These are phyloP conservation scores for Pyrenophora teres DNA, from an alignment of 2,329 filamentous ascomycete genomes.

Conservation along the genomic window DNA sequence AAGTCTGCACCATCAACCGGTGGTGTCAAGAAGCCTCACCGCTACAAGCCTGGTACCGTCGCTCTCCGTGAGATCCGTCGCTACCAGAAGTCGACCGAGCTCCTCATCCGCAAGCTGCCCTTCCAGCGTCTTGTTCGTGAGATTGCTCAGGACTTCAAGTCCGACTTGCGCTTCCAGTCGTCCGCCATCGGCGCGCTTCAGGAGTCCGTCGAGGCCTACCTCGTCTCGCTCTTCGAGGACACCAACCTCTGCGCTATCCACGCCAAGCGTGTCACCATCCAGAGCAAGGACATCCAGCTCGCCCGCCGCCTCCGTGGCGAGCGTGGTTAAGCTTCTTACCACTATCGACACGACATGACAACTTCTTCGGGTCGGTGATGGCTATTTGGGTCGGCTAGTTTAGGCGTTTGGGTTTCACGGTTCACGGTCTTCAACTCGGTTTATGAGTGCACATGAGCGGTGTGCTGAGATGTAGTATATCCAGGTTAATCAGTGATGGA, in stretches of 20 bases:
- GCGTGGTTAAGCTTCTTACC: conserved; percentile 53
- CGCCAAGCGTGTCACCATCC: conserved; percentile 91
- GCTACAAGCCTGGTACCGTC: conserved; percentile 67
- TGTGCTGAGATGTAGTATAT: conserved; percentile 49
- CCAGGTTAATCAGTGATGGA: conserved; percentile 42
- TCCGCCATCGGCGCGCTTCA: conserved; percentile 92
- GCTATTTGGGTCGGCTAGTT: conserved; percentile 34
- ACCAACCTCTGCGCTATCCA: conserved; percentile 96
- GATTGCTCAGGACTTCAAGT: conserved; percentile 68
- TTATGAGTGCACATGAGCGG: conserved; percentile 44
- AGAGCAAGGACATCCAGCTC: conserved; percentile 97
- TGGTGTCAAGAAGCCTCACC: conserved; percentile 62
- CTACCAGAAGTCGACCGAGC: conserved; percentile 87
- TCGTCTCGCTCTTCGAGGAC: conserved; percentile 96
- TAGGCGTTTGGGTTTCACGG: conserved; percentile 46
- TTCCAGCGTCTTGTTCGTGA: conserved; percentile 81
- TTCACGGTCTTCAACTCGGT: conserved; percentile 45
- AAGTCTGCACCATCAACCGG: conserved; percentile 97
- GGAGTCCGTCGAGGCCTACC: conserved; percentile 93
- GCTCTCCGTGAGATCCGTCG: conserved; percentile 89
- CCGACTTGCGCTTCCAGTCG: conserved; percentile 89
- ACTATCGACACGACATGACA: conserved; percentile 31
- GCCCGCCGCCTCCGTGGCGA: conserved; percentile 65
- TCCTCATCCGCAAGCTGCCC: conserved; percentile 79
- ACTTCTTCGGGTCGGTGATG: conserved; percentile 31